Percentiles rank a stretch among this genome's conserved stretches.
Evolutionary conservation across 148 eudicot genomes (phyloP).

Genomic region (Vaccinium darrowii): DNA sequence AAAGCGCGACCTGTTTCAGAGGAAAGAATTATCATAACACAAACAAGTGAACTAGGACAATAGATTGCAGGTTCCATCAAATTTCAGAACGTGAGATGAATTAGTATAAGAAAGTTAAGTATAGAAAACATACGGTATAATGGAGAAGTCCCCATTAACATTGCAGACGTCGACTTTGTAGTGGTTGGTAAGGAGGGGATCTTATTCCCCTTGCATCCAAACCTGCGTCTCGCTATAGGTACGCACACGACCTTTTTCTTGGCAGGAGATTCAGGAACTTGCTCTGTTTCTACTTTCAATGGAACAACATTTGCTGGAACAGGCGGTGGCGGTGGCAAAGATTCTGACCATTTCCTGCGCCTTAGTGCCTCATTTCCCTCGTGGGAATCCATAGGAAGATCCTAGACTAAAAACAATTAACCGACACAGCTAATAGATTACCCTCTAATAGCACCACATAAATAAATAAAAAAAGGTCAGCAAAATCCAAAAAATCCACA

Average conservation of each 20-base stretch:
- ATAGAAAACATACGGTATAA: neutral
- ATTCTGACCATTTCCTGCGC: conserved; percentile 27
- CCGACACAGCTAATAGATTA: too few species aligned
- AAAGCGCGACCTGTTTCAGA: conserved; percentile 55
- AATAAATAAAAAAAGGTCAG: too few species aligned
- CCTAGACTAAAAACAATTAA: conserved; percentile 3
- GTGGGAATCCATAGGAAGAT: conserved; percentile 21
- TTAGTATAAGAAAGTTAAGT: neutral
- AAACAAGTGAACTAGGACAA: neutral
- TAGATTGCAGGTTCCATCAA: neutral
- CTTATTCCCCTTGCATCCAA: conserved; percentile 16
- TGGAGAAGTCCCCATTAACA: too few species aligned
- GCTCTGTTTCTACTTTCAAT: conserved; percentile 36
- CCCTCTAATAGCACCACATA: too few species aligned
- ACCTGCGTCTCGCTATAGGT: conserved; percentile 68
- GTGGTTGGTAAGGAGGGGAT: too few species aligned
- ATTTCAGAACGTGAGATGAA: neutral
- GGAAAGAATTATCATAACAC: neutral
- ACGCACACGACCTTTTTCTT: conserved; percentile 50
- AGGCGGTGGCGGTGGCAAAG: conserved; percentile 56
- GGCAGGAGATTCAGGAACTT: conserved; percentile 19
- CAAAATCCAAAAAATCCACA: neutral
- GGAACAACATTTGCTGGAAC: conserved; percentile 64
- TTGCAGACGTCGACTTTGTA: too few species aligned
- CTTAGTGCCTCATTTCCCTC: neutral